Conservation (phyloP, 1,284 basidiomycete genomes). For the Tilletia caries region DNA sequence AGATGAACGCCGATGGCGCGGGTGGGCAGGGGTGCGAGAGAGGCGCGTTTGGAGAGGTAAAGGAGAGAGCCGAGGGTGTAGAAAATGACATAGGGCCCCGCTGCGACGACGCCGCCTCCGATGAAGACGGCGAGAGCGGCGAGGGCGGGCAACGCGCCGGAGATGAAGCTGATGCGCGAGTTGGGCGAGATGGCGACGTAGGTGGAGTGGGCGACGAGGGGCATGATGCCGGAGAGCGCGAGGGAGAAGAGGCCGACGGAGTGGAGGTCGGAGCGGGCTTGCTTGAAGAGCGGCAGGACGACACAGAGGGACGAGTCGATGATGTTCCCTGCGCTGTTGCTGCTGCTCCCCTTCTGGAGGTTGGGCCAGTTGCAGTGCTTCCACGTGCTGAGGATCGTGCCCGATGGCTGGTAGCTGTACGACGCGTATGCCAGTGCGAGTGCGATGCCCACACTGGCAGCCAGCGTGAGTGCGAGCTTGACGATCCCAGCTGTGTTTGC, state of each 20-base stretch:
- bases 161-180: constrained; percentile 3
- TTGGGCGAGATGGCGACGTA: constrained; percentile 11
- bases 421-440: background rate
- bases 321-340: background rate
- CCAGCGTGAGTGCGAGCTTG: background rate
- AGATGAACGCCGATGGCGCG: background rate
- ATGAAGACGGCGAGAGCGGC: background rate
- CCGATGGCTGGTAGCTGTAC: background rate
- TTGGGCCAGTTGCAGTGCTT: background rate
- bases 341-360: background rate
- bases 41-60: background rate
- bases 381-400: background rate
- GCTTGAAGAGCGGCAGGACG: constrained; percentile 2
- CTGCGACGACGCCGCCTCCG: background rate
- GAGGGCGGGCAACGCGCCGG: background rate
- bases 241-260: constrained; percentile 6
- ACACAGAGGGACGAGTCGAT: constrained; percentile 1
- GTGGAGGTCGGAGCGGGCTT: background rate
- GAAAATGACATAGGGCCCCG: background rate
- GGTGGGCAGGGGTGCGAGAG: constrained; percentile 1
- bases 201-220: background rate
- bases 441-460: background rate
- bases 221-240: constrained; percentile 3
- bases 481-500: background rate
- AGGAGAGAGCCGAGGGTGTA: constrained; percentile 5